These are phyloP conservation scores for Cladosporium sp. DNA, from an alignment of 2,329 filamentous ascomycete species.

Conservation along the genomic window DNA sequence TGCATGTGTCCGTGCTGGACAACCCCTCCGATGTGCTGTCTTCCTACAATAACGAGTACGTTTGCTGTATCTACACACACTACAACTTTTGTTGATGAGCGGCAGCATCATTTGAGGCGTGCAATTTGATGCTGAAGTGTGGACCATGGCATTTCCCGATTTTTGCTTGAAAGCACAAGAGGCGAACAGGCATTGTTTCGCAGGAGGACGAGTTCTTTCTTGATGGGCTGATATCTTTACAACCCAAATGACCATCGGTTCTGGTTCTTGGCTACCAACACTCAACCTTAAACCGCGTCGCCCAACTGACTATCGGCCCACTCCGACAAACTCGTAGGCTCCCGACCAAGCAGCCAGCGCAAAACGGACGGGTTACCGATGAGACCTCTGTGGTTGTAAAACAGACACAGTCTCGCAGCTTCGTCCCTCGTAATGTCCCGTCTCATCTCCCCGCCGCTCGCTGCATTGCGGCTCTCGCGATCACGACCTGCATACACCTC, in stretches of 20 bases:
- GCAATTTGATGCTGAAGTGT: not conserved
- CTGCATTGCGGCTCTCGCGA: not conserved
- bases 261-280: too few relatives aligned
- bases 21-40: too few relatives aligned
- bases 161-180: not conserved
- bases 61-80: too few relatives aligned
- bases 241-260: not conserved
- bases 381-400: not conserved
- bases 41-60: too few relatives aligned
- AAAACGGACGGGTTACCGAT: not conserved
- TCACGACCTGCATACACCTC: not conserved
- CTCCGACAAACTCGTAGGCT: not conserved
- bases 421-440: not conserved
- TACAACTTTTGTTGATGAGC: too few relatives aligned
- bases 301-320: not conserved
- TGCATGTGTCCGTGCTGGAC: too few relatives aligned
- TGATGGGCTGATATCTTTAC: not conserved
- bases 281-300: not conserved
- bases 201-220: not conserved
- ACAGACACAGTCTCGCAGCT: not conserved
- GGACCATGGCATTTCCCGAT: not conserved
- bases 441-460: not conserved
- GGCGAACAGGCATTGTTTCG: not conserved
- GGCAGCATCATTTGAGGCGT: not conserved
- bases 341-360: not conserved